phyloP scores from a whole-genome alignment of 345 rosid species.

The Citrus inodora region DNA sequence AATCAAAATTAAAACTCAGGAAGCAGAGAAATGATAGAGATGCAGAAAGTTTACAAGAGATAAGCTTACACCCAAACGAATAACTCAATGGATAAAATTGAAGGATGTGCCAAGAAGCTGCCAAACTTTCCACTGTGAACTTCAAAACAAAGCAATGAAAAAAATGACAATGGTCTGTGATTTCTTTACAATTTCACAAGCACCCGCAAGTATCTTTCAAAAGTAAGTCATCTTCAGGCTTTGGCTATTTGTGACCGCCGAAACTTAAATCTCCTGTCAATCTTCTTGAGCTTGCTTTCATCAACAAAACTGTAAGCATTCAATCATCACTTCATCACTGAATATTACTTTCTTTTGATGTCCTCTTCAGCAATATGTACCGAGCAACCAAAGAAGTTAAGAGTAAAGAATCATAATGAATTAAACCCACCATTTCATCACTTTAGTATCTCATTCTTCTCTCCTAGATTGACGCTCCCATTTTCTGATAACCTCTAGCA shows the following conservation, averaged over 20 bases:
- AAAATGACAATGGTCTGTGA: neutral
- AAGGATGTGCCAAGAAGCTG: neutral
- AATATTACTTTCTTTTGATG: neutral
- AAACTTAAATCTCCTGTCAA: neutral
- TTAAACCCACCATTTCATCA: neutral
- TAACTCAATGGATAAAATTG: neutral
- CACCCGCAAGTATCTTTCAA: neutral
- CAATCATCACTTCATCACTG: no score
- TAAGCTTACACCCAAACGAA: neutral
- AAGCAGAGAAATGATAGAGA: neutral
- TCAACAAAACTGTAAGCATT: no score
- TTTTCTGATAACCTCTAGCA: conserved; percentile 56
- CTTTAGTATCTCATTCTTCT: conserved; percentile 16
- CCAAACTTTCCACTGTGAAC: neutral
- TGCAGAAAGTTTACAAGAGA: neutral
- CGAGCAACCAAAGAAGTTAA: neutral
- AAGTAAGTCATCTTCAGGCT: conserved; percentile 3
- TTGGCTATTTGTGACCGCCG: neutral
- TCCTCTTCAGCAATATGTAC: conserved; percentile 1
- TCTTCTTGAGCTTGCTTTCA: neutral
- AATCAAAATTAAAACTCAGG: neutral
- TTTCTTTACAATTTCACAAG: neutral
- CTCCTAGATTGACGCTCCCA: conserved; percentile 33
- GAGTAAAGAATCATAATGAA: neutral
- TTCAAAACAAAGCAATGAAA: neutral